Evolutionary conservation across 2,329 filamentous ascomycete genomes (phyloP).

Genomic region (Colletotrichum tofieldiae): DNA sequence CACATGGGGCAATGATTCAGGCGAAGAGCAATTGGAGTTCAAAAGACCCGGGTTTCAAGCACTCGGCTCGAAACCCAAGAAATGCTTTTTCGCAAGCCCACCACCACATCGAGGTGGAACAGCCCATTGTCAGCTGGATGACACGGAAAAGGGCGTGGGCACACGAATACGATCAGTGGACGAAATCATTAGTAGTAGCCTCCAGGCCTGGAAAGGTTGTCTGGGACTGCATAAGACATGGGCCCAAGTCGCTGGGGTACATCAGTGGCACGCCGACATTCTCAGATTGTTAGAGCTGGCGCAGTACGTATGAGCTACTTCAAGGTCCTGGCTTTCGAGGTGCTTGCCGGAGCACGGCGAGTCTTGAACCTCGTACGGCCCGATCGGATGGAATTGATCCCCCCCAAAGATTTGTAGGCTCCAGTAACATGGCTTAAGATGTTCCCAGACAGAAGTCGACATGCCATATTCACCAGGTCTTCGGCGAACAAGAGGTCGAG

Average conservation of each 20-base stretch:
- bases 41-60: neutral
- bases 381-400: neutral
- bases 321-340: neutral
- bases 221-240: neutral
- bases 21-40: neutral
- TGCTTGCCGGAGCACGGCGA: neutral
- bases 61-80: neutral
- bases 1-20: neutral
- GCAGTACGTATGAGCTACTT: neutral
- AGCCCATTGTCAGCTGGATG: too few relatives aligned
- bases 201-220: neutral
- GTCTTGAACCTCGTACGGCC: neutral
- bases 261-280: neutral
- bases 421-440: neutral
- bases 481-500: neutral
- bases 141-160: too few relatives aligned
- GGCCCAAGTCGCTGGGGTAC: too few relatives aligned
- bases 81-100: neutral
- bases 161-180: too few relatives aligned
- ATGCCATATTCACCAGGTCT: neutral
- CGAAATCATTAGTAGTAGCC: too few relatives aligned
- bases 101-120: neutral
- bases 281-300: neutral
- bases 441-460: neutral
- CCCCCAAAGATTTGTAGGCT: neutral